A percentile compares a stretch with the other conserved stretches of the same genome.
Evolutionary conservation across 495 filamentous ascomycete species (phyloP).

Genomic region (Talaromyces thailandensis): DNA sequence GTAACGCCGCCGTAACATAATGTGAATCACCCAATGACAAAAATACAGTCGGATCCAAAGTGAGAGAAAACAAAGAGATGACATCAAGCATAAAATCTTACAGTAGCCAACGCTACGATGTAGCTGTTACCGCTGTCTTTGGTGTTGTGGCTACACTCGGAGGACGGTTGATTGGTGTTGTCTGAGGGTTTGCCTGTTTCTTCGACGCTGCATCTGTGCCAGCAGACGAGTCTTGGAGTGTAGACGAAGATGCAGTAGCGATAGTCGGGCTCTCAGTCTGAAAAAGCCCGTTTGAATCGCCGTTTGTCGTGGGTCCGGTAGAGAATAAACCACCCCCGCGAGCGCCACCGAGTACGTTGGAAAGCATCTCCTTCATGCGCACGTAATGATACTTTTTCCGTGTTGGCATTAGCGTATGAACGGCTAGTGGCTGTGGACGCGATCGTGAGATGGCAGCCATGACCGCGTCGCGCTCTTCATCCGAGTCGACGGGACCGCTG

Average conservation of each 20-base stretch:
- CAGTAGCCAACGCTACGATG: conserved; percentile 6
- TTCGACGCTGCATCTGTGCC: conserved; percentile 10
- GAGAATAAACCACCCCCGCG: conserved; percentile 38
- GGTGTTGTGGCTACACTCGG: conserved; percentile 9
- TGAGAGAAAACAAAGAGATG: neutral
- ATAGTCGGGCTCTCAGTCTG: conserved; percentile 1
- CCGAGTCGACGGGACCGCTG: conserved; percentile 72
- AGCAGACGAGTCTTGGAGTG: conserved; percentile 12
- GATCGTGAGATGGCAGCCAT: conserved; percentile 75
- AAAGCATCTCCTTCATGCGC: conserved; percentile 82
- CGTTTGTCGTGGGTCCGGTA: conserved; percentile 23
- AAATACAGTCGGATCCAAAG: neutral
- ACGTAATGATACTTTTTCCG: conserved; percentile 70
- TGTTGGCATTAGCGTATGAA: conserved; percentile 57
- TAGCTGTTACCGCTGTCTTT: conserved; percentile 16
- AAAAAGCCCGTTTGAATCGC: conserved; percentile 1
- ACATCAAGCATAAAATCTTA: neutral
- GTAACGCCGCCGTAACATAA: conserved; percentile 14
- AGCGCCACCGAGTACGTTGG: conserved; percentile 53
- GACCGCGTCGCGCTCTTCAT: conserved; percentile 83
- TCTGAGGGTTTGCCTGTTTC: conserved; percentile 16
- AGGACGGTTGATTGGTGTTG: neutral
- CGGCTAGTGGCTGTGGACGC: conserved; percentile 62
- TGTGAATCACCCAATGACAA: conserved; percentile 3
- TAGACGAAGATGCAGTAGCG: neutral